Percentiles rank a stretch among this genome's conserved stretches.
phyloP scores from a whole-genome alignment of 176 grass and related monocot species.

The Tuctoria greenei region DNA sequence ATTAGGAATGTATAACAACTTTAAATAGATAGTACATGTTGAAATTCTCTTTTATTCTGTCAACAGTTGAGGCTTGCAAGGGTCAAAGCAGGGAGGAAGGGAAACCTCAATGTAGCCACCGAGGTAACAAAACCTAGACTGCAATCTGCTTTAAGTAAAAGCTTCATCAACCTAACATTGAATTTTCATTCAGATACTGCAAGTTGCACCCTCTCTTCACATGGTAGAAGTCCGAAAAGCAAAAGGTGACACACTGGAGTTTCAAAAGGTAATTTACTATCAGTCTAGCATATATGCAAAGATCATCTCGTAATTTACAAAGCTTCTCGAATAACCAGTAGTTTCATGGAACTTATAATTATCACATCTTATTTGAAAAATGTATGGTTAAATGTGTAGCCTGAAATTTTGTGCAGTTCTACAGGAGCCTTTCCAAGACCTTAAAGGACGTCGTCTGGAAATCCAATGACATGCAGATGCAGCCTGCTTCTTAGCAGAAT shows the following conservation, averaged over 20 bases:
- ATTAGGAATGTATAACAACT: neutral
- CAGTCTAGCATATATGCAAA: neutral
- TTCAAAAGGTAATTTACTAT: slow-evolving; percentile 85
- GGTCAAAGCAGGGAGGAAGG: slow-evolving; percentile 85
- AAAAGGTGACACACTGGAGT: slow-evolving; percentile 92
- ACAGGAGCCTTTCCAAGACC: slow-evolving; percentile 73
- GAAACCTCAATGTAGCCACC: slow-evolving; percentile 92
- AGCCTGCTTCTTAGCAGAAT: slow-evolving; percentile 26
- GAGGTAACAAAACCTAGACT: slow-evolving; percentile 50
- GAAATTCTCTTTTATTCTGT: slow-evolving; percentile 21
- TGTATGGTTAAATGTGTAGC: slow-evolving; percentile 18
- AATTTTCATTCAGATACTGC: slow-evolving; percentile 67
- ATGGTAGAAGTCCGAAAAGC: slow-evolving; percentile 95
- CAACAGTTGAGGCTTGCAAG: slow-evolving; percentile 81
- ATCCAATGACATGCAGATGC: slow-evolving; percentile 53
- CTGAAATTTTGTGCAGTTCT: slow-evolving; percentile 55
- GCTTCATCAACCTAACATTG: neutral
- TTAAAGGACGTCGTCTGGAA: slow-evolving; percentile 93
- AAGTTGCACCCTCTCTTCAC: slow-evolving; percentile 87
- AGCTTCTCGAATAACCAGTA: neutral
- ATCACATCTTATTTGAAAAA: neutral
- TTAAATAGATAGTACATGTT: neutral
- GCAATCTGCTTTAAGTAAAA: slow-evolving; percentile 7
- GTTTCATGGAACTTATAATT: slow-evolving; percentile 1
- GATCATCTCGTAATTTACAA: neutral